These are phyloP conservation scores for Blastobotrys terrestris DNA, from an alignment of 805 yeast species.

Conservation along the genomic window DNA sequence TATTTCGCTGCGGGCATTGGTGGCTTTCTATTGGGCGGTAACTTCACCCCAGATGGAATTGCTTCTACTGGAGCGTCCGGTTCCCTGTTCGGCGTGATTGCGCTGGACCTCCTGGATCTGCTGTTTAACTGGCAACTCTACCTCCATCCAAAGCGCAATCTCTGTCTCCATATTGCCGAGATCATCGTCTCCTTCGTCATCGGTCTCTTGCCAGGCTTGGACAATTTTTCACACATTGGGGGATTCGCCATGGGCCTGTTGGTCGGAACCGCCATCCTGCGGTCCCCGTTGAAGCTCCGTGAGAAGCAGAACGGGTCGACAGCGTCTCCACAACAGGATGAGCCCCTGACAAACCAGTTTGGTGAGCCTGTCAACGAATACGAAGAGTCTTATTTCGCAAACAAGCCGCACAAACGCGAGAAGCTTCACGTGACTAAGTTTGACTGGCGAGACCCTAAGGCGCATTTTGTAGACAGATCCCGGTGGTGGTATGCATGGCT, in stretches of 20 bases:
- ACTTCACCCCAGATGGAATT: conserved; percentile 60
- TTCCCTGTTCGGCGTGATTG: conserved; percentile 62
- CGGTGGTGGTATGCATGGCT: conserved; percentile 46
- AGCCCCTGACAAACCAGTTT: background rate
- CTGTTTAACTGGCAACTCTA: conserved; percentile 46
- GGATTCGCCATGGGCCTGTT: conserved; percentile 61
- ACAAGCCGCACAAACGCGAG: conserved; percentile 11
- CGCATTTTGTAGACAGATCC: conserved; percentile 21
- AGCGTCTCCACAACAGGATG: conserved; percentile 1
- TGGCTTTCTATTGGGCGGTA: conserved; percentile 64
- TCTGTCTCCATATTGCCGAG: conserved; percentile 48
- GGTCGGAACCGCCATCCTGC: conserved; percentile 43
- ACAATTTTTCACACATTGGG: conserved; percentile 70
- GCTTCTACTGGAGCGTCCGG: conserved; percentile 70
- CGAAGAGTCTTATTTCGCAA: background rate
- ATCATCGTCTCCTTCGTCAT: conserved; percentile 52
- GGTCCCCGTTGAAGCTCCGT: conserved; percentile 43
- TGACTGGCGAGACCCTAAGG: conserved; percentile 20
- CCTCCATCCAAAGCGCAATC: conserved; percentile 40
- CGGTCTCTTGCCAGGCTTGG: conserved; percentile 67
- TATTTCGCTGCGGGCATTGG: conserved; percentile 58
- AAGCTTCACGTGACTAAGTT: conserved; percentile 19
- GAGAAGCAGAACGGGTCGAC: background rate
- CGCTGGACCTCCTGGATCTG: conserved; percentile 49
- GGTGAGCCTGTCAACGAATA: background rate